These are phyloP conservation scores for Huntiella bhutanensis DNA, from an alignment of 2,329 filamentous ascomycete species.

Conservation along the genomic window DNA sequence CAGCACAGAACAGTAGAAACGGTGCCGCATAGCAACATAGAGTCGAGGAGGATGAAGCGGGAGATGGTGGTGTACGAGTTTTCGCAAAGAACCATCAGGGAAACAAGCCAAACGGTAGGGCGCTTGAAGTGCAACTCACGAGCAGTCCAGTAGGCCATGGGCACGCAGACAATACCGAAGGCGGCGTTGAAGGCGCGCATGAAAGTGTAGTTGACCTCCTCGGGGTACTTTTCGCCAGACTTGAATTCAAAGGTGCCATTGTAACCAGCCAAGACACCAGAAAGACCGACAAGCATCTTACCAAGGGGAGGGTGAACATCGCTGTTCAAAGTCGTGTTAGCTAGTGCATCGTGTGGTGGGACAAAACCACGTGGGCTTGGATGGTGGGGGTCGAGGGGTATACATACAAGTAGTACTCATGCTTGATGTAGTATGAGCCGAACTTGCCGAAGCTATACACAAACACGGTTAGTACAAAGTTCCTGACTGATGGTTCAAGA, in stretches of 20 bases:
- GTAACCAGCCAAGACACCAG: conserved; percentile 89
- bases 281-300: conserved; percentile 95
- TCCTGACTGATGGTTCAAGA: background rate
- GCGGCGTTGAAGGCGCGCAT: conserved; percentile 96
- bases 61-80: conserved; percentile 99
- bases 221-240: conserved; percentile 86
- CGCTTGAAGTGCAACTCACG: conserved; percentile 74
- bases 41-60: conserved; percentile 92
- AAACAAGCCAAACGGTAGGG: conserved; percentile 83
- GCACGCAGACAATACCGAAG: conserved; percentile 83
- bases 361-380: background rate
- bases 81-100: conserved; percentile 93
- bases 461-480: background rate
- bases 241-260: conserved; percentile 99
- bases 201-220: conserved; percentile 88
- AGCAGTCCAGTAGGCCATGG: conserved; percentile 87
- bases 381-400: background rate
- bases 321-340: conserved; percentile 10
- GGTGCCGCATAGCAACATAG: conserved; percentile 97
- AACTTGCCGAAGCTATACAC: conserved; percentile 71
- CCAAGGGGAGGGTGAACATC: conserved; percentile 78
- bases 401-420: conserved; percentile 78
- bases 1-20: conserved; percentile 94
- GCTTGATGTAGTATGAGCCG: conserved; percentile 95
- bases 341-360: background rate